Base-by-base conservation (phyloP, 805 yeast genomes). In the Pichia occidentalis region DNA sequence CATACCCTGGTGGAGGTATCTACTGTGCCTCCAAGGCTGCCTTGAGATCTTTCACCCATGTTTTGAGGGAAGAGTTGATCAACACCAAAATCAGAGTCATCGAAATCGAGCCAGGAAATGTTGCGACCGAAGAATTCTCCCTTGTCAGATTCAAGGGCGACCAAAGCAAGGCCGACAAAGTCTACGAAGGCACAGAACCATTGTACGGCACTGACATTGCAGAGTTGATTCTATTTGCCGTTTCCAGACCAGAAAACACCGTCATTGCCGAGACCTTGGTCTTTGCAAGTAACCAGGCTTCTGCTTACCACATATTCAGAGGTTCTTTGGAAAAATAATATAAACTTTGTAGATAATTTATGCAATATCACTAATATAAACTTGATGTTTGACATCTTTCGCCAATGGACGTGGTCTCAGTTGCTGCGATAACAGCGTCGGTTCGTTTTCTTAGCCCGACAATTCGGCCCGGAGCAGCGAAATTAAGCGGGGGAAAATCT, bases 251-350 rank as follows among this genome's bases (percentile, higher is more conserved):
- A 44, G 72, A 70, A 47, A 82, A 82, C 56, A 75, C 84, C 1
- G 90, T 82, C 13, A 63, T 82, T 53, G 88, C 90, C 17, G 95
- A 87, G 56, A 68, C 85, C 13, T 68, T 88, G 56, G 79, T 90
- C 10, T 85, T 87, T 65, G 85, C 95, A 13, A 72, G 78, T 32
- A 80, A 83, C 65, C 97, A 88, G 67, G 95, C 94, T 4, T 71
- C 84, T 42, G 77, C 94, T 7, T 63, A 68, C 49, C 85, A 80
- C 54, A 59, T 80, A 24, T 67, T 78, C 65, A 51, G 59, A 40
- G 62, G 60, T 11, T 18, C 46, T 10, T 29, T 48, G n/a, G 46
- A 46, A 17, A 30, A 39, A 14, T 32, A 36, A 24, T n/a, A n/a
- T n/a, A n/a, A n/a, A n/a, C n/a, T n/a, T n/a, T n/a, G n/a, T n/a